phyloP scores from a whole-genome alignment of 1,284 basidiomycete species.

The Austroboletus novae-zelandiae region DNA sequence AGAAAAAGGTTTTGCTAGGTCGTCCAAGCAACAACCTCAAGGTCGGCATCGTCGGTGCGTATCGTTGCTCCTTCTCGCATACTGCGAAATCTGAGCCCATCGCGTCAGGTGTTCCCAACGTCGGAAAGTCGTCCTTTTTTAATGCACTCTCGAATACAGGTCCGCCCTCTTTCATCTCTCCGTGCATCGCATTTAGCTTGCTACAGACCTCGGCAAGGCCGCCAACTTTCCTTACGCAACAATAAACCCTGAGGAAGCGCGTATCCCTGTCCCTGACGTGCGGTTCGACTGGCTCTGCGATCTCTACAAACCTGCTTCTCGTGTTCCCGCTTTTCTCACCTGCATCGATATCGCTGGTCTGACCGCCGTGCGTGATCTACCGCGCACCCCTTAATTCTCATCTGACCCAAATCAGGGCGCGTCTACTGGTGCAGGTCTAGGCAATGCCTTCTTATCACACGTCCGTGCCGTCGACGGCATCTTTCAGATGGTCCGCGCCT shows the following conservation, averaged over 20 bases:
- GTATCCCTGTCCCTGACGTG: conserved; percentile 94
- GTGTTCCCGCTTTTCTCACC: conserved; percentile 93
- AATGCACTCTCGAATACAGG: conserved; percentile 94
- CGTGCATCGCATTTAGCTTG: conserved; percentile 4
- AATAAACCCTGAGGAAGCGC: conserved; percentile 90
- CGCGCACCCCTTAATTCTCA: conserved; percentile 1
- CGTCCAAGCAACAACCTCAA: conserved; percentile 92
- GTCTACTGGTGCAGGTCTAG: conserved; percentile 96
- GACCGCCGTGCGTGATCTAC: conserved; percentile 68
- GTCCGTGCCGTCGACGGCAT: conserved; percentile 99
- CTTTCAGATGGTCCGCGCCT: conserved; percentile 97
- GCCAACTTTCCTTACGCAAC: conserved; percentile 99
- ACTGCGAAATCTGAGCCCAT: conserved; percentile 13
- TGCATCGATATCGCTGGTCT: conserved; percentile 99
- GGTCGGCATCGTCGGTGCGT: conserved; percentile 94
- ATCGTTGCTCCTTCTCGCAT: conserved; percentile 8
- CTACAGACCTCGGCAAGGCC: conserved; percentile 88
- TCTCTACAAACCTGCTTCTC: conserved; percentile 86
- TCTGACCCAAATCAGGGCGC: conserved; percentile 64
- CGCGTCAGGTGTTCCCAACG: conserved; percentile 79
- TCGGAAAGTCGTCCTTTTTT: conserved; percentile 94
- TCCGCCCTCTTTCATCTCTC: conserved; percentile 24
- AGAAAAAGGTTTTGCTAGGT: conserved; percentile 87
- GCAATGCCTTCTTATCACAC: conserved; percentile 97
- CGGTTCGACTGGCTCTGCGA: conserved; percentile 95